A percentile compares a stretch with the other conserved stretches of the same genome.
phyloP scores from a whole-genome alignment of 2,329 filamentous ascomycete species.

The Fusarium graminum region DNA sequence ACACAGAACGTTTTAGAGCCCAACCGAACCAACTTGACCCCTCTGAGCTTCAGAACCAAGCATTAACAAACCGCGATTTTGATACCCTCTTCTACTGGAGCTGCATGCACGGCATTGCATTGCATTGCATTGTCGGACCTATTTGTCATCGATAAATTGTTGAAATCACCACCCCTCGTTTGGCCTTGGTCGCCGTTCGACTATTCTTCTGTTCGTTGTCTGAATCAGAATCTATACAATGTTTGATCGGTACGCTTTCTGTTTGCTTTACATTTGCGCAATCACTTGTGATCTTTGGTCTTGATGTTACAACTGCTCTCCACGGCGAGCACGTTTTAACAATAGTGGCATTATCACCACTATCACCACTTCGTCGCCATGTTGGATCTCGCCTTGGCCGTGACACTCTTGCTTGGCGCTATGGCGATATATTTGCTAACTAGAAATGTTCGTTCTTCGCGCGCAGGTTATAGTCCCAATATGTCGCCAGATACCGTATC shows the following conservation, averaged over 20 bases:
- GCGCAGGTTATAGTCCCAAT: slow-evolving; percentile 61
- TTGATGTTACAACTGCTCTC: slow-evolving; percentile 10
- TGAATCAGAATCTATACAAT: slow-evolving; percentile 48
- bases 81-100: slow-evolving; percentile 21
- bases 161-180: slow-evolving; percentile 23
- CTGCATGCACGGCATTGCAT: slow-evolving; percentile 26
- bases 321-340: slow-evolving; percentile 15
- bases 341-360: slow-evolving; percentile 12
- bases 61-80: slow-evolving; percentile 23
- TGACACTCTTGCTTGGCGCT: slow-evolving; percentile 29
- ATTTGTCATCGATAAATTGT: slow-evolving; percentile 27
- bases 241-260: slow-evolving; percentile 60
- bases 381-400: slow-evolving; percentile 28
- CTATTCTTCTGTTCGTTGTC: slow-evolving; percentile 44
- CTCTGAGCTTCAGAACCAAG: slow-evolving; percentile 28
- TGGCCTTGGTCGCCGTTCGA: slow-evolving; percentile 29
- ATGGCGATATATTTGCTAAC: slow-evolving; percentile 50
- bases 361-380: slow-evolving; percentile 25
- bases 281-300: slow-evolving; percentile 16
- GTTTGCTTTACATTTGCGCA: slow-evolving; percentile 20
- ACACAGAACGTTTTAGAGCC: slow-evolving; percentile 48
- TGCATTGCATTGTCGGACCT: slow-evolving; percentile 22
- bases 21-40: slow-evolving; percentile 46
- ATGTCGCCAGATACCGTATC: slow-evolving; percentile 83
- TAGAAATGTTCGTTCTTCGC: slow-evolving; percentile 29